Percentiles rank a stretch among this genome's conserved stretches.
Conservation (phyloP, 1,284 basidiomycete species). For the Puccinia polysora region DNA sequence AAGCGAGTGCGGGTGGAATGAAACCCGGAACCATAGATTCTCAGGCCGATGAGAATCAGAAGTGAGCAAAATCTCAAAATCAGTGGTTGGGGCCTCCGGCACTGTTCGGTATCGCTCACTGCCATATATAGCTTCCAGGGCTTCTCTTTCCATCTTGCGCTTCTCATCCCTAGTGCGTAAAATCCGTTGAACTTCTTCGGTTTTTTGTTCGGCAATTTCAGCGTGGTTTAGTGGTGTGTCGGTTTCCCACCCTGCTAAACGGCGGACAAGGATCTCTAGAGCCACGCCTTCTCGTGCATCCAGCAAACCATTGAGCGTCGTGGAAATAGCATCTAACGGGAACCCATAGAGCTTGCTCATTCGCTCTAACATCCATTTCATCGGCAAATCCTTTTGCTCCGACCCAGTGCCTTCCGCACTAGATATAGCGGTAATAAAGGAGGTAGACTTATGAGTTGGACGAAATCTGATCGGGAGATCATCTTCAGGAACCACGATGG, state of each 20-base stretch:
- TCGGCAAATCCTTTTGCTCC: conserved; percentile 61
- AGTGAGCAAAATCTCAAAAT: conserved; percentile 51
- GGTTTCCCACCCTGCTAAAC: conserved; percentile 55
- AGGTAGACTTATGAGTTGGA: conserved; percentile 63
- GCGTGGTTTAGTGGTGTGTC: conserved; percentile 56
- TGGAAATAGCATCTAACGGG: conserved; percentile 67
- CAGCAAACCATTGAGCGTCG: conserved; percentile 51
- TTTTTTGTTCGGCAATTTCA: conserved; percentile 56
- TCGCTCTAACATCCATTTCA: conserved; percentile 75
- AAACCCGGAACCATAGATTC: conserved; percentile 64
- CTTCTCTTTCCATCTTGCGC: conserved; percentile 68
- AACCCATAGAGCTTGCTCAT: conserved; percentile 78
- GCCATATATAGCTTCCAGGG: conserved; percentile 59
- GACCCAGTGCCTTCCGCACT: conserved; percentile 55
- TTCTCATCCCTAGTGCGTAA: conserved; percentile 56
- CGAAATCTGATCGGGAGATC: conserved; percentile 66
- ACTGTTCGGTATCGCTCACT: conserved; percentile 47
- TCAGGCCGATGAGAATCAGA: conserved; percentile 49
- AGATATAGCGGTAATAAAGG: conserved; percentile 58
- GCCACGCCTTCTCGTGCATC: conserved; percentile 52
- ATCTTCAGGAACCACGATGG: conserved; percentile 71
- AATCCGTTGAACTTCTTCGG: conserved; percentile 51
- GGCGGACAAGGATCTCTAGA: conserved; percentile 54
- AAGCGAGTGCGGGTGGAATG: conserved; percentile 59
- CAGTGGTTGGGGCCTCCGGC: conserved; percentile 49